Base-by-base conservation (phyloP, 345 rosid genomes). In the Euphorbia pulcherrima region DNA sequence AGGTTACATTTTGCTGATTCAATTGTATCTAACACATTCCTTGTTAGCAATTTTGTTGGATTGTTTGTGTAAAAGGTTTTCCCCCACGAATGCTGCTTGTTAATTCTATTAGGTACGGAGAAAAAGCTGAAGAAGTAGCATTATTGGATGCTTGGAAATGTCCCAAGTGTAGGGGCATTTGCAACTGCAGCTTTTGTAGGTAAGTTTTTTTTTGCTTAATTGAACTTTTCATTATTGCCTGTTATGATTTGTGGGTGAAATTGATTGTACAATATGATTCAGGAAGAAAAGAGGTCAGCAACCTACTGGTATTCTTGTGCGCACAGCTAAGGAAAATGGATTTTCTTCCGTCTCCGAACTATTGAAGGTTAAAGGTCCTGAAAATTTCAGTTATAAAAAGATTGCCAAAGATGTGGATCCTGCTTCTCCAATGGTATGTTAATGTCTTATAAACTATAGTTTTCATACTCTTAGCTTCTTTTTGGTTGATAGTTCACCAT, bases 181-280 rank as follows among this genome's bases (percentile, higher is more conserved):
- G 99, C 81, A 94, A 88, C 56, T 94, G 99, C 77, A 94, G 97
- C 72, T 27, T 18, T 0, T 94, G 99, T 85, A 85, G 70, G 99
- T 91, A 65, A 84, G 85, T 70, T 35, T 61, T 35, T 26, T 57
- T n/a, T 18, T 53, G 17, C 3, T 11, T 39, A 2, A 29, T 57
- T 69, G 50, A 62, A 41, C 53, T 44, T 47, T 39, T 62, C 20
- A 29, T 20, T 30, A 60, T 11, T 62, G 63, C 39, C 30, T 44
- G 8, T 53, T 53, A 21, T 29, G 26, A 44, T 4, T 10, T 48
- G 13, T 13, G n/a, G 27, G 12, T 30, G 28, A 67, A n/a, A 35
- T 62, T 72, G 62, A 60, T 28, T 5, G 27, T 33, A 18, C 80
- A 65, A 50, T 33, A 21, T 48, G 26, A 64, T 65, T 64, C 67